Base-by-base conservation (phyloP, 805 yeast genomes). In the Saccharomycopsis microspora region DNA sequence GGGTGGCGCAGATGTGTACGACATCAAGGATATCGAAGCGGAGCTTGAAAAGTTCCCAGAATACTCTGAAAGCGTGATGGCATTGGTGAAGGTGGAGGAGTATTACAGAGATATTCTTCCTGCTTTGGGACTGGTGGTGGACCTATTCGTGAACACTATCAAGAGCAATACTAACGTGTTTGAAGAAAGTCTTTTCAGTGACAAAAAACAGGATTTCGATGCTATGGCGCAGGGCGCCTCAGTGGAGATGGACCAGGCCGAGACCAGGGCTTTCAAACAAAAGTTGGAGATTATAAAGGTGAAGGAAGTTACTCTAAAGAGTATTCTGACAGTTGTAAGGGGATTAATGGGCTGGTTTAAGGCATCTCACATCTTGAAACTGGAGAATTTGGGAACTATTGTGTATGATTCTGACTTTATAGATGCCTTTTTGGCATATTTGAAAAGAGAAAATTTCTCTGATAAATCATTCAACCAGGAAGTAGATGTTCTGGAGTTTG, bases 271-370 rank as follows among this genome's bases (percentile, higher is more conserved):
- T 40, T 42, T 60, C 51, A 43, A 52, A 39, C 56, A 58, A 47
- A 71, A 72, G 52, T 63, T 78, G 27, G 88, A 82, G 54, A 66
- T 78, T 2, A 52, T 69, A 4, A 70, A 82, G 52, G 66, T 75
- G n/a, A 82, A 80, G 54, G 90, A 84, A 55, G 64, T 76, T 3
- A 66, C 80, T 1, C 57, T 82, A 45, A 82, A 80, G 54, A 74
- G 81, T 3, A 65, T 81, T 2, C 67, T 82, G 0, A 74, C 75
- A 1, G 71, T 78, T 1, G 47, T 86, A 1, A 55, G 65, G 7
- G 56, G 76, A 27, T 58, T 93, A 27, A 59, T 82, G 34, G 74
- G 73, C 56, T 89, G 97, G 96, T 82, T 85, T 60, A 85, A 84
- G 58, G 61, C 72, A 6, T 82, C 78, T 41, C 96, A 93, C 60